Conservation (phyloP, 345 rosid genomes). For the Syzygium aromaticum region DNA sequence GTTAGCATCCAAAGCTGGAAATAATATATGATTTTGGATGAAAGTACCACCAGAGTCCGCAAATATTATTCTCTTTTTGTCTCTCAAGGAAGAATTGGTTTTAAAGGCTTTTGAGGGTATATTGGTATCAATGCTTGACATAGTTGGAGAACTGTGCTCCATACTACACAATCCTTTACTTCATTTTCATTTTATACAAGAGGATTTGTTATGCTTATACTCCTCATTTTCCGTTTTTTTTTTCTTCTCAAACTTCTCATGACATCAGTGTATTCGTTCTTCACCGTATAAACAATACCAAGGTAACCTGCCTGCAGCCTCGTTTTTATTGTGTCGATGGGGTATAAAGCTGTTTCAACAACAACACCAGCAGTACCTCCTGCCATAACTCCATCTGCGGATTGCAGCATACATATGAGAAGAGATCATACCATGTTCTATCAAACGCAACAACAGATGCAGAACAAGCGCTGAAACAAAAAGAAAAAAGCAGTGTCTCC, state of each 20-base stretch:
- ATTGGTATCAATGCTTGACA: not conserved
- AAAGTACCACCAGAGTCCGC: not conserved
- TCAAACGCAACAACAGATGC: not conserved
- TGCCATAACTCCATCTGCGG: slow-evolving; percentile 85
- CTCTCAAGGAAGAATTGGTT: not conserved
- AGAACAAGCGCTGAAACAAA: not conserved
- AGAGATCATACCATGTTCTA: not conserved
- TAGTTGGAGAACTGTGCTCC: not conserved
- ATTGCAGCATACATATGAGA: slow-evolving; percentile 1
- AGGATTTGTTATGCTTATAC: not conserved
- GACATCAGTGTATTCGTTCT: not conserved
- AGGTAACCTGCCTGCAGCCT: slow-evolving; percentile 79
- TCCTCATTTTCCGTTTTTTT: not conserved
- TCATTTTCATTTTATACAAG: not conserved
- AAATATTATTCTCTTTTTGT: not conserved
- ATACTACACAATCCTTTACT: not conserved
- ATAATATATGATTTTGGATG: not conserved
- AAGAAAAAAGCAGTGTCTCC: not conserved
- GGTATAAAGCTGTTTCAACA: slow-evolving; percentile 89
- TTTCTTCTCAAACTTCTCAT: not conserved
- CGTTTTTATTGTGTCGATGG: slow-evolving; percentile 90
- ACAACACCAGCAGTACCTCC: slow-evolving; percentile 98
- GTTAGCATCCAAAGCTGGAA: not conserved
- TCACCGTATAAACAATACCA: not conserved
- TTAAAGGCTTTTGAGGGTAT: not conserved